Evolutionary conservation across 495 filamentous ascomycete species (phyloP), one percentile per base, ranked within the genome.

Genomic region (Xylaria bambusicola): DNA sequence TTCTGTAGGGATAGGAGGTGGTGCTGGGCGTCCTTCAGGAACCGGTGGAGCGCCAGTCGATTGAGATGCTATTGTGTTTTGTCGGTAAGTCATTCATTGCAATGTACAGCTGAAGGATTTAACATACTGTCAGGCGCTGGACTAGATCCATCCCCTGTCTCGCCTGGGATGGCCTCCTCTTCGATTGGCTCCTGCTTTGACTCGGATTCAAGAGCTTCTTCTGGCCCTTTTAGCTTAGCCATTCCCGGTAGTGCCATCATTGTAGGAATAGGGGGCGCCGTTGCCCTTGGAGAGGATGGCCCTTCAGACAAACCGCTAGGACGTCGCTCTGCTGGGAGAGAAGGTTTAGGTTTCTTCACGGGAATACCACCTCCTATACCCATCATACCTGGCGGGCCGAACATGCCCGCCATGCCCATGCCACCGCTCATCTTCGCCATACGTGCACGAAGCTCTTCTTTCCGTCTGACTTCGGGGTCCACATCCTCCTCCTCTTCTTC

Each of bases 381-480:
- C 72, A 94, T 86, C 50, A 89, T 87, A 26, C 83, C 83, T 51
- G 91, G 88, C 26, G 87, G 82, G 10, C 91, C 91, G 73, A 96
- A 94, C 83, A 97, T 93, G 46, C 93, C 92, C 71, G 91, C 86
- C 88, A 97, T 93, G 15, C 93, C 92, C 92, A 97, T 97, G 15
- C 94, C 94, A 60, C 95, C 94, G 62, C 92, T 94, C 90, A 98
- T 95, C 74, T 95, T 97, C 23, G 93, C 93, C 91, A 98, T 98
- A 61, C 94, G 85, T 51, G 92, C 92, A 41, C 95, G 86, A 52
- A 98, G 77, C 65, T 96, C 94, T 76, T 96, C 86, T 71, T 88
- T 88, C 59, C 93, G 88, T 58, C 84, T 88, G 35, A 91, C 78
- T 70, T 98, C 94, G 0, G 92, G 92, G 60, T 98, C 94, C 46